A percentile compares a stretch with the other conserved stretches of the same genome.
Evolutionary conservation across 805 yeast genomes (phyloP).

Genomic region (Tetrapisispora phaffii): DNA sequence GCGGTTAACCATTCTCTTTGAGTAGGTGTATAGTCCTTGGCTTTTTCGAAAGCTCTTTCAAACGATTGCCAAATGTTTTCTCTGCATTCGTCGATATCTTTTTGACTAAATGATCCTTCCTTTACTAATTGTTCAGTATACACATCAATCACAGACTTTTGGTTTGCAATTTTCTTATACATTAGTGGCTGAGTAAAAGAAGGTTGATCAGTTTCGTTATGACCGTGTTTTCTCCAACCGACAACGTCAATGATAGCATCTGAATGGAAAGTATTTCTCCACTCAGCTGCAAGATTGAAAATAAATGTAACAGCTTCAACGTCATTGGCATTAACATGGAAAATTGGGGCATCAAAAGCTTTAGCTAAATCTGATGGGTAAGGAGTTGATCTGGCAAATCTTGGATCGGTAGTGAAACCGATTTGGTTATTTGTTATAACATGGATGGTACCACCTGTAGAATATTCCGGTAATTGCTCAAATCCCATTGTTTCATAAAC

Average conservation of each 20-base stretch:
- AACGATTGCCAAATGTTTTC: conserved; percentile 94
- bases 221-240: conserved; percentile 98
- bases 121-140: conserved; percentile 69
- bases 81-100: conserved; percentile 91
- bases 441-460: conserved; percentile 98
- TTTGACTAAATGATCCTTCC: conserved; percentile 83
- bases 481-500: conserved; percentile 98
- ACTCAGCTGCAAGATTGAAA: conserved; percentile 95
- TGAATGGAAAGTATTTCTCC: conserved; percentile 93
- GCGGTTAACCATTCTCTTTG: conserved; percentile 97
- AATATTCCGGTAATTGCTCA: conserved; percentile 82
- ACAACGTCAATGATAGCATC: conserved; percentile 95
- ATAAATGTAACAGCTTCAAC: conserved; percentile 86
- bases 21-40: conserved; percentile 83
- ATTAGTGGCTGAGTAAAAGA: conserved; percentile 96
- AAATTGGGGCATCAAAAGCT: conserved; percentile 92
- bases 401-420: conserved; percentile 98
- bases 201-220: conserved; percentile 99
- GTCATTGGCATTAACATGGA: conserved; percentile 98
- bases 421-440: conserved; percentile 95
- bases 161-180: conserved; percentile 85
- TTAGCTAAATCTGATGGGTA: conserved; percentile 97
- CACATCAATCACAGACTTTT: conserved; percentile 79
- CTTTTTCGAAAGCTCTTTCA: conserved; percentile 80
- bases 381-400: conserved; percentile 93